These are phyloP conservation scores for Fusarium continuum DNA, from an alignment of 2,329 filamentous ascomycete species.

Conservation along the genomic window DNA sequence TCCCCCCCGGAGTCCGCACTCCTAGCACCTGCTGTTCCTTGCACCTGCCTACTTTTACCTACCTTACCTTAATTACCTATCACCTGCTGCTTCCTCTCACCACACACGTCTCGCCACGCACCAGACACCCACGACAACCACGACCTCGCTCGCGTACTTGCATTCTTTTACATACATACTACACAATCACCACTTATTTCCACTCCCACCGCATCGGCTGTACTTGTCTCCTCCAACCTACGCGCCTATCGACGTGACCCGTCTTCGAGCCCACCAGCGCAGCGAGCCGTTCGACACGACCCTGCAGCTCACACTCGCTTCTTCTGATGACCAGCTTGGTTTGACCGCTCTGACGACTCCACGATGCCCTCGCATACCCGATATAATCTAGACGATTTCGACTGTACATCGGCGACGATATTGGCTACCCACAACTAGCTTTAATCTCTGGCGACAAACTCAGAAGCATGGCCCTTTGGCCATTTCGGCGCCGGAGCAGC, in stretches of 20 bases:
- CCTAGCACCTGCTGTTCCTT: conserved; percentile 30
- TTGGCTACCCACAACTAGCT: conserved; percentile 37
- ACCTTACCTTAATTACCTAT: conserved; percentile 41
- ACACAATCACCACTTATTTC: conserved; percentile 37
- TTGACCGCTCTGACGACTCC: conserved; percentile 38
- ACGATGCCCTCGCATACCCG: conserved; percentile 45
- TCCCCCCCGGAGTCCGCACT: conserved; percentile 34
- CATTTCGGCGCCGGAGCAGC: conserved; percentile 78
- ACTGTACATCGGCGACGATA: conserved; percentile 38
- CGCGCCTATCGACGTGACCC: conserved; percentile 24
- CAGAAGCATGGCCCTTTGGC: conserved; percentile 79
- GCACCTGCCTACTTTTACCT: conserved; percentile 6
- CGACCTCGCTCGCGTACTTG: conserved; percentile 38
- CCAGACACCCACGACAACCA: conserved; percentile 31
- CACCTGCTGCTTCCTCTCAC: conserved; percentile 39
- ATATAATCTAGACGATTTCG: conserved; percentile 39
- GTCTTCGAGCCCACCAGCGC: conserved; percentile 32
- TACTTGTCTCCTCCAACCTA: conserved; percentile 17
- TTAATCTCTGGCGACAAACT: conserved; percentile 30
- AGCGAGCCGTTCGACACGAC: conserved; percentile 39
- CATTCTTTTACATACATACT: conserved; percentile 40
- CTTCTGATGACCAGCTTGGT: conserved; percentile 41
- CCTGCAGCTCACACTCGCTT: conserved; percentile 31
- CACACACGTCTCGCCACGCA: conserved; percentile 45
- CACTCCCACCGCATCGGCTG: conserved; percentile 29